phyloP scores from a whole-genome alignment of 2,329 filamentous ascomycete genomes.

The Penicillium vulpinum region DNA sequence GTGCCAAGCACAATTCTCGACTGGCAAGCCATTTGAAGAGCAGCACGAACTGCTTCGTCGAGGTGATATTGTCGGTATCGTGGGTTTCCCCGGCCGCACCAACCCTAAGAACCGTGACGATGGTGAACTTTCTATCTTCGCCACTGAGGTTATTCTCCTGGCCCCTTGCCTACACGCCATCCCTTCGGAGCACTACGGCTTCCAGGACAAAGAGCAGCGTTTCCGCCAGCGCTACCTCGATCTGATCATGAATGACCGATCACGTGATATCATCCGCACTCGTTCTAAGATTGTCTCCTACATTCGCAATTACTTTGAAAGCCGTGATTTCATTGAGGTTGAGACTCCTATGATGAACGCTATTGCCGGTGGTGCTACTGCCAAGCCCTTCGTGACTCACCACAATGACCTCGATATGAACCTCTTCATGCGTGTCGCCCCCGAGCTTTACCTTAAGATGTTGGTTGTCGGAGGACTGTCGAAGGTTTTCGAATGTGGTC shows the following conservation, averaged over 20 bases:
- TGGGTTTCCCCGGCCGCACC: conserved; percentile 81
- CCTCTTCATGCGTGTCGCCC: conserved; percentile 91
- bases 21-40: conserved; percentile 72
- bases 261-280: conserved; percentile 78
- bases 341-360: conserved; percentile 98
- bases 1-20: conserved; percentile 79
- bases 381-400: conserved; percentile 90
- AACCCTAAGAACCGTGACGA: conserved; percentile 84
- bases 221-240: conserved; percentile 94
- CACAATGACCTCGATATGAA: conserved; percentile 96
- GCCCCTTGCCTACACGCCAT: conserved; percentile 89
- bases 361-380: conserved; percentile 92
- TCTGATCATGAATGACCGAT: conserved; percentile 91
- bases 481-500: conserved; percentile 75
- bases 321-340: conserved; percentile 85
- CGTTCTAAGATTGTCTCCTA: conserved; percentile 85
- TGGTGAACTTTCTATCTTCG: conserved; percentile 93
- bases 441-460: conserved; percentile 97
- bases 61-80: conserved; percentile 88
- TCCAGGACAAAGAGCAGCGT: conserved; percentile 92
- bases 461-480: conserved; percentile 75
- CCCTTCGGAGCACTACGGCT: conserved; percentile 82
- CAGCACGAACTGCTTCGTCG: conserved; percentile 87
- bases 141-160: conserved; percentile 78
- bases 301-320: conserved; percentile 85